Percentiles rank a stretch among this genome's conserved stretches.
phyloP scores from a whole-genome alignment of 805 yeast species.

The Metschnikowia santaceciliae region DNA sequence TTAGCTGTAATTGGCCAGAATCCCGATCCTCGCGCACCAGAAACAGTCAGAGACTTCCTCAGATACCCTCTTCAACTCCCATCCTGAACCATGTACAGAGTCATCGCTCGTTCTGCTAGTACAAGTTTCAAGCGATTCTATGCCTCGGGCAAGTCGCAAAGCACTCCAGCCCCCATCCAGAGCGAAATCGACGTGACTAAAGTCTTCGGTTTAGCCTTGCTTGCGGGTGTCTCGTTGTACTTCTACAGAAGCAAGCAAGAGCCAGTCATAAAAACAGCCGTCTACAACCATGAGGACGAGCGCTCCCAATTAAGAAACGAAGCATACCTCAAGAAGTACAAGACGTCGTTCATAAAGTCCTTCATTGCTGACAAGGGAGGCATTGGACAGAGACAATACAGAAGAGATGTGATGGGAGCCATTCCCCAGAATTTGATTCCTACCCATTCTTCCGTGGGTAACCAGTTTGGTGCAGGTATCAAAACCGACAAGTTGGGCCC shows the following conservation, averaged over 20 bases:
- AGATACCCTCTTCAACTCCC: not conserved
- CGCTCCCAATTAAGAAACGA: slow-evolving; percentile 35
- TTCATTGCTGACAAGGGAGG: slow-evolving; percentile 44
- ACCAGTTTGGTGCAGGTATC: slow-evolving; percentile 43
- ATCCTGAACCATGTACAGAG: slow-evolving; percentile 14
- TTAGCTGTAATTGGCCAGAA: slow-evolving; percentile 9
- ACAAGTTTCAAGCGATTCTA: slow-evolving; percentile 14
- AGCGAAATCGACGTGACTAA: slow-evolving; percentile 38
- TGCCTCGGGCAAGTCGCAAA: slow-evolving; percentile 13
- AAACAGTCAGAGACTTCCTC: not conserved
- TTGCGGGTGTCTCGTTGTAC: slow-evolving; percentile 32
- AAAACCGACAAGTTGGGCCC: slow-evolving; percentile 42
- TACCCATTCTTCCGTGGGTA: slow-evolving; percentile 38
- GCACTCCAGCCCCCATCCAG: slow-evolving; percentile 17
- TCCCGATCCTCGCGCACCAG: not conserved
- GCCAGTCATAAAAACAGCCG: slow-evolving; percentile 36
- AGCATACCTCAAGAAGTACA: slow-evolving; percentile 35
- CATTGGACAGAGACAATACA: slow-evolving; percentile 40
- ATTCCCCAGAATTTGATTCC: slow-evolving; percentile 34
- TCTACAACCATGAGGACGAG: slow-evolving; percentile 31
- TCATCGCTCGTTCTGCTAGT: slow-evolving; percentile 16
- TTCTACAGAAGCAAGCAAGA: slow-evolving; percentile 20
- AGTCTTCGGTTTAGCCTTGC: slow-evolving; percentile 39
- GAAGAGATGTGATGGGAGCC: slow-evolving; percentile 30
- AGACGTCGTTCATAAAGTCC: slow-evolving; percentile 39